phyloP scores from a whole-genome alignment of 2,329 filamentous ascomycete genomes.

The Karstenula rhodostoma region DNA sequence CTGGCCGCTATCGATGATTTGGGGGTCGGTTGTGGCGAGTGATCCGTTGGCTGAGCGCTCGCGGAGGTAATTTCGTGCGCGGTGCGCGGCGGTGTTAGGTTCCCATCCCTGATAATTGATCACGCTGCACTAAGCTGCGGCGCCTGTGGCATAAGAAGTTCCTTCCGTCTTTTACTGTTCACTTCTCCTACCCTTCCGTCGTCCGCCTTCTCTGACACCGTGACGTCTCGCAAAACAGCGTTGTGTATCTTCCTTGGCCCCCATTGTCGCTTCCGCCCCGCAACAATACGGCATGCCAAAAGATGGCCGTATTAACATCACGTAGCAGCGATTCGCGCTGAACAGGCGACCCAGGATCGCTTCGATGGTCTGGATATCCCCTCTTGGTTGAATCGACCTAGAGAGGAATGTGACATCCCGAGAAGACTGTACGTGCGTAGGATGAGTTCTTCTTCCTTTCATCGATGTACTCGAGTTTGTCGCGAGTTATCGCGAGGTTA shows the following conservation, averaged over 20 bases:
- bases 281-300: background rate
- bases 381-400: background rate
- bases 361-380: background rate
- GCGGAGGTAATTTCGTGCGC: background rate
- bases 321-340: background rate
- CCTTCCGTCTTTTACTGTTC: background rate
- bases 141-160: background rate
- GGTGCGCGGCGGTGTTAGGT: background rate
- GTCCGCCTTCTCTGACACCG: background rate
- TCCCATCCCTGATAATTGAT: background rate
- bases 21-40: constrained; percentile 7
- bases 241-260: background rate
- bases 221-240: background rate
- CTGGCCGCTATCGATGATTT: background rate
- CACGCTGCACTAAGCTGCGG: background rate
- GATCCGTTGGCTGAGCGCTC: constrained; percentile 7
- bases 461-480: background rate
- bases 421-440: background rate
- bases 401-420: background rate
- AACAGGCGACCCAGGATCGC: background rate
- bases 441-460: background rate
- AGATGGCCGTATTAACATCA: background rate
- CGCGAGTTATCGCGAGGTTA: background rate
- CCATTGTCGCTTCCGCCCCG: background rate
- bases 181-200: background rate